Evolutionary conservation across 2,329 filamentous ascomycete genomes (phyloP).

Genomic region (Calonectria ilicicola): DNA sequence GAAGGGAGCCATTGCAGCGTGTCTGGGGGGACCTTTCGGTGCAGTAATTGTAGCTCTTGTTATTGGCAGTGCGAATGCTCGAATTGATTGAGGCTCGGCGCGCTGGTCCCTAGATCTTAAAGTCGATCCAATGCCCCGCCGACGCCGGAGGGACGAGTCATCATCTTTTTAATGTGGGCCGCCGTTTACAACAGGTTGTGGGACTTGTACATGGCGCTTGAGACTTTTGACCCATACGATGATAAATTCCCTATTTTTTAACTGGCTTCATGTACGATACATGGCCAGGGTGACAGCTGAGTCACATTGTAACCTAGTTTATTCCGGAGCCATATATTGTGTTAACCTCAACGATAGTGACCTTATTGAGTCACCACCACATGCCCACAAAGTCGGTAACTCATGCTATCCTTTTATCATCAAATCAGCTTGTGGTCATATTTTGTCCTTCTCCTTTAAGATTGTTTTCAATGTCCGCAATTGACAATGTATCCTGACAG

Average conservation of each 20-base stretch:
- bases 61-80: slow-evolving; percentile 1
- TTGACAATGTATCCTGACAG: too few relatives aligned
- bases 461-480: too few relatives aligned
- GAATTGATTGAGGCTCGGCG: slow-evolving; percentile 1
- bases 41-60: not conserved
- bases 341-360: not conserved
- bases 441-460: too few relatives aligned
- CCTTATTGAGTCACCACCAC: not conserved
- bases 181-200: not conserved
- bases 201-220: not conserved
- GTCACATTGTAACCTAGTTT: not conserved
- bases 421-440: too few relatives aligned
- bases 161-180: slow-evolving; percentile 36
- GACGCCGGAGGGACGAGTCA: slow-evolving; percentile 43
- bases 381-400: not conserved
- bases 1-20: slow-evolving; percentile 69
- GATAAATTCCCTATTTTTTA: not conserved
- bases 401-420: not conserved
- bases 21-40: not conserved
- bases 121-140: slow-evolving; percentile 30
- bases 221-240: not conserved
- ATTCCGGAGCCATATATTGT: not conserved
- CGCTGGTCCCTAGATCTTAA: slow-evolving; percentile 21
- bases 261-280: not conserved
- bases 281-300: not conserved